Conservation (phyloP, 1,284 basidiomycete genomes). For the Lentinula novae-zelandiae region DNA sequence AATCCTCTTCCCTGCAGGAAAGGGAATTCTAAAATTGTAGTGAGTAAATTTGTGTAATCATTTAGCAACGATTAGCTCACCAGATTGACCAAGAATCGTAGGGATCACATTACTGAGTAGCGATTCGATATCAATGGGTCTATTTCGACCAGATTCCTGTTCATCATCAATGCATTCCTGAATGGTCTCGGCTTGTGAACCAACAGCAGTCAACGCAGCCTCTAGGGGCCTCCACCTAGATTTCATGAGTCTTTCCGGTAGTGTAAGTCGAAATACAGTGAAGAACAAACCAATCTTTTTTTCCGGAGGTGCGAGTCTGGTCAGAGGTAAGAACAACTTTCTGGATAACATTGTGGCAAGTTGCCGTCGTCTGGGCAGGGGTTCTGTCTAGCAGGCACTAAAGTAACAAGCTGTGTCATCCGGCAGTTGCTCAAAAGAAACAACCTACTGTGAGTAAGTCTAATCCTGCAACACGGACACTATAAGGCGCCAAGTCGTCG, state of each 20-base stretch:
- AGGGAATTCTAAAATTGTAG: slow-evolving; percentile 57
- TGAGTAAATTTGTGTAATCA: neutral
- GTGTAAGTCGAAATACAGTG: neutral
- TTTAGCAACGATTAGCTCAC: slow-evolving; percentile 33
- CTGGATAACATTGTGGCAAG: slow-evolving; percentile 60
- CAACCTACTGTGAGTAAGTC: slow-evolving; percentile 75
- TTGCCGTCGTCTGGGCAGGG: slow-evolving; percentile 49
- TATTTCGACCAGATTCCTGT: slow-evolving; percentile 52
- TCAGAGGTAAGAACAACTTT: slow-evolving; percentile 54
- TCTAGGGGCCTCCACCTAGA: slow-evolving; percentile 88
- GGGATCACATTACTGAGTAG: slow-evolving; percentile 81
- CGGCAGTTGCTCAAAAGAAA: neutral
- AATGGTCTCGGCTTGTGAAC: slow-evolving; percentile 77
- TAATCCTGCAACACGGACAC: slow-evolving; percentile 79
- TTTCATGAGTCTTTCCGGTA: neutral
- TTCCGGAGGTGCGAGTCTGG: slow-evolving; percentile 47
- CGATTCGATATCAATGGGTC: slow-evolving; percentile 73
- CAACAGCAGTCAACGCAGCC: slow-evolving; percentile 80
- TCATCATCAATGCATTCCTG: slow-evolving; percentile 77
- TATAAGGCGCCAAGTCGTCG: slow-evolving; percentile 83
- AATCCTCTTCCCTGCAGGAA: slow-evolving; percentile 95
- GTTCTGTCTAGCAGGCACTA: slow-evolving; percentile 74
- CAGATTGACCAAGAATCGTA: slow-evolving; percentile 62
- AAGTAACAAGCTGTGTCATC: neutral
- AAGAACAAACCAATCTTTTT: slow-evolving; percentile 46